Evolutionary conservation across 768 basidiomycete species (phyloP), one percentile per base, ranked within the genome.

Genomic region (Boletus huronensis): DNA sequence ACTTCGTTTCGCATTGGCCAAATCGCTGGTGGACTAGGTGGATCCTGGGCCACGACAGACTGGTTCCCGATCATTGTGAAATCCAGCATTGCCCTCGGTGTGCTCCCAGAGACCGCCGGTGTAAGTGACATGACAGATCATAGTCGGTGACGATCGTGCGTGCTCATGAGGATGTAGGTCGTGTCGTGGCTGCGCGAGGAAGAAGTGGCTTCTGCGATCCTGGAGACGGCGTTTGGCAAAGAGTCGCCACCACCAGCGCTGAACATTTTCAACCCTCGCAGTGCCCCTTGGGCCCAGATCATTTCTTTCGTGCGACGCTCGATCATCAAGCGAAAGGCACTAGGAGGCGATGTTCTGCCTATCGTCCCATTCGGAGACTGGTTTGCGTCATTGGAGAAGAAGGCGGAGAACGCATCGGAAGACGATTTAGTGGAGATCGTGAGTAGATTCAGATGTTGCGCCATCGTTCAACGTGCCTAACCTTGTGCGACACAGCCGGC

Each of bases 31-130:
- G 75, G 76, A 23, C 54, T 52, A 0, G 63, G 62, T 1, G 79
- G 79, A 19, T 71, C 72, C 0, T 80, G 79, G 79, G 71, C 70
- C 3, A 66, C 70, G 3, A 72, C 65, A 0, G 77, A 80, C 44
- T 82, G 80, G 80, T 59, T 80, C 28, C 78, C 80, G 16, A 68
- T 72, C 35, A 62, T 80, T 4, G 67, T 76, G 16, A 68, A 74
- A 49, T 70, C 72, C 0, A 70, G 71, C 43, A n/a, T 68, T 11
- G 51, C 57, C 5, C 59, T 67, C 9, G 69, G 68, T 45, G 58
- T 53, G 16, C 51, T 75, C 6, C 71, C 73, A 7, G 51, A 56
- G n/a, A 62, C 67, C 0, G 50, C 58, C 1, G 70, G 72, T 19
- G 79, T 78, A 57, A 49, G 76, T 62, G 14, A 6, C 14, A 29